These are phyloP conservation scores for Umbelopsis sp. DNA, from an alignment of 192 early-diverging fungal genomes.

Conservation along the genomic window DNA sequence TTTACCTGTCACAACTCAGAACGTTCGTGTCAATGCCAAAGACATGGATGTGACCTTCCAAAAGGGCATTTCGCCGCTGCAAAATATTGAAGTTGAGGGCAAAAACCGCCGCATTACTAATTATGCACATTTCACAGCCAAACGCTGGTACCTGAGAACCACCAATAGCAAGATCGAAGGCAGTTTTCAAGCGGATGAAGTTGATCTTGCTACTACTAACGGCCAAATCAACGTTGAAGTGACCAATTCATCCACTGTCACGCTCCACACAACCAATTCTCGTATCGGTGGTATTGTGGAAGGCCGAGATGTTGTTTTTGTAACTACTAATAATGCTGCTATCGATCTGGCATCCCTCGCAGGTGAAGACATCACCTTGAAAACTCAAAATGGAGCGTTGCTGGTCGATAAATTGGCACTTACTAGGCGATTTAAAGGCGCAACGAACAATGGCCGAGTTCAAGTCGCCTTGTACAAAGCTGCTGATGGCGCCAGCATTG, in stretches of 20 bases:
- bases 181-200: neutral
- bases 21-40: neutral
- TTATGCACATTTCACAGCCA: neutral
- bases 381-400: neutral
- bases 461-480: neutral
- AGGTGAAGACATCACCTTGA: neutral
- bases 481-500: neutral
- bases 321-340: neutral
- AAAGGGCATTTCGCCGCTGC: neutral
- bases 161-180: slow-evolving; percentile 1
- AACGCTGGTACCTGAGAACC: slow-evolving; percentile 7
- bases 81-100: neutral
- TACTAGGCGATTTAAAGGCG: neutral
- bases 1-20: neutral
- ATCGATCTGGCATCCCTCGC: neutral
- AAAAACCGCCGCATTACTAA: neutral
- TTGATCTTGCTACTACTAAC: slow-evolving; percentile 3
- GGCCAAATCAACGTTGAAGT: neutral
- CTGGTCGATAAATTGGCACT: neutral
- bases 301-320: neutral
- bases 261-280: neutral
- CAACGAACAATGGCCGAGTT: neutral
- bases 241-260: neutral
- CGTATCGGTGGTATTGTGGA: neutral
- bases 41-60: neutral